Evolutionary conservation across 2,329 filamentous ascomycete genomes (phyloP), one percentile per base, ranked within the genome.

Genomic region (Colletotrichum brevisporum): DNA sequence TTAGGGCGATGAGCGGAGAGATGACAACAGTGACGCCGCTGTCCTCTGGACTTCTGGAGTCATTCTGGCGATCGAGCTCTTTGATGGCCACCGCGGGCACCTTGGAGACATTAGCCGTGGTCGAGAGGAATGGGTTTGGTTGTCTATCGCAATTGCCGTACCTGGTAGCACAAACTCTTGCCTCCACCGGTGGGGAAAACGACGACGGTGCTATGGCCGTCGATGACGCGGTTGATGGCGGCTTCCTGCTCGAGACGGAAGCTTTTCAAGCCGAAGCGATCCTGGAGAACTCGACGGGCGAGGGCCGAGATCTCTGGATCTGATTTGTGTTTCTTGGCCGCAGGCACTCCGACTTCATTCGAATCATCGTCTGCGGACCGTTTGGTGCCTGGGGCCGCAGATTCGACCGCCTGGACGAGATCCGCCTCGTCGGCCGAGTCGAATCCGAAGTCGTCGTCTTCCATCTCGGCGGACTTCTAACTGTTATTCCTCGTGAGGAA

Each of bases 21-120:
- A 89, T 85, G 3, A 89, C 85, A 6, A 89, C 81, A 1, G 86
- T 89, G 70, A 89, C 83, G 6, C 86, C 88, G 12, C 79, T 76
- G 18, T 81, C 79, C 2, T 75, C 75, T 0, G 74, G 59, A 0
- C 72, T 73, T 50, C 77, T 72, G 2, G 71, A 71, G 1, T 75
- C 76, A 5, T 70, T 75, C 16, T 73, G 63, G 1, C 73, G 68
- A 41, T 87, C 85, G 12, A 84, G 72, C 56, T 82, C 76, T 47
- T 81, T 78, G 43, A 87, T 86, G 0, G 84, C 83, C 51, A 87
- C 77, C 5, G 79, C 83, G 0, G 83, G 83, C 31, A 86, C 84
- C 82, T 85, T 56, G 0, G 27, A 8, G 10, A 6, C 1, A 12
- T 68, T 6, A 64, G 51, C 13, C 27, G 6, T 9, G 41, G 18